These are phyloP conservation scores for Letharia columbiana DNA, from an alignment of 495 filamentous ascomycete species.

Conservation along the genomic window DNA sequence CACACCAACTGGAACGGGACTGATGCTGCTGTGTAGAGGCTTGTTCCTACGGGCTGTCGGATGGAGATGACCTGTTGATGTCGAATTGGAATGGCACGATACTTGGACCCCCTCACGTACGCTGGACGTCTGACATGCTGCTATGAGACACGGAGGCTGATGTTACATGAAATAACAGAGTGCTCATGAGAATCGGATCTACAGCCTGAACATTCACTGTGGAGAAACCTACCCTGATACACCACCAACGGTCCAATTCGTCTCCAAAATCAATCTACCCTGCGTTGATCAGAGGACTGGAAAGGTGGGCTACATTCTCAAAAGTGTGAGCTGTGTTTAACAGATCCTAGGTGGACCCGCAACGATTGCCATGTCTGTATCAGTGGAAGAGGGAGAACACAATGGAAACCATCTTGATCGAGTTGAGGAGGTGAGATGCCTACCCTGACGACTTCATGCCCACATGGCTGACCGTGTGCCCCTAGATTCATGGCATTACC, in stretches of 20 bases:
- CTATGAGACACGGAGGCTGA: slow-evolving; percentile 20
- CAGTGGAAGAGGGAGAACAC: slow-evolving; percentile 84
- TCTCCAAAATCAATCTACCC: slow-evolving; percentile 88
- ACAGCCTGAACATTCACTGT: slow-evolving; percentile 95
- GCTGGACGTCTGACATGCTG: slow-evolving; percentile 27
- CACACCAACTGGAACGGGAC: slow-evolving; percentile 13
- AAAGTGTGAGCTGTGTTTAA: slow-evolving; percentile 10
- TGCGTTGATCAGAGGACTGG: slow-evolving; percentile 76
- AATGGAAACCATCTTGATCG: slow-evolving; percentile 89
- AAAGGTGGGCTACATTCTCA: slow-evolving; percentile 35
- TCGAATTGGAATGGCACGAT: slow-evolving; percentile 98
- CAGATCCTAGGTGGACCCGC: slow-evolving; percentile 62
- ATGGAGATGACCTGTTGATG: slow-evolving; percentile 94
- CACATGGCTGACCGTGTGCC: slow-evolving; percentile 16
- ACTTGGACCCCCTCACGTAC: slow-evolving; percentile 88
- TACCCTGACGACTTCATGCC: slow-evolving; percentile 8
- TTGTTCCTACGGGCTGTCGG: slow-evolving; percentile 90
- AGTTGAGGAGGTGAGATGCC: slow-evolving; percentile 61
- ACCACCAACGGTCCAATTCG: slow-evolving; percentile 82
- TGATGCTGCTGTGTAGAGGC: slow-evolving; percentile 53
- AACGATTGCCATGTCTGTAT: slow-evolving; percentile 69
- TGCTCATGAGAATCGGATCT: slow-evolving; percentile 95
- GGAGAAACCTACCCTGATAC: slow-evolving; percentile 79
- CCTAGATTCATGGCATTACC: slow-evolving; percentile 88
- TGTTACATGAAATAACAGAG: slow-evolving; percentile 45